These are phyloP conservation scores for Termitomyces sp. DNA, from an alignment of 768 basidiomycete genomes.

Conservation along the genomic window DNA sequence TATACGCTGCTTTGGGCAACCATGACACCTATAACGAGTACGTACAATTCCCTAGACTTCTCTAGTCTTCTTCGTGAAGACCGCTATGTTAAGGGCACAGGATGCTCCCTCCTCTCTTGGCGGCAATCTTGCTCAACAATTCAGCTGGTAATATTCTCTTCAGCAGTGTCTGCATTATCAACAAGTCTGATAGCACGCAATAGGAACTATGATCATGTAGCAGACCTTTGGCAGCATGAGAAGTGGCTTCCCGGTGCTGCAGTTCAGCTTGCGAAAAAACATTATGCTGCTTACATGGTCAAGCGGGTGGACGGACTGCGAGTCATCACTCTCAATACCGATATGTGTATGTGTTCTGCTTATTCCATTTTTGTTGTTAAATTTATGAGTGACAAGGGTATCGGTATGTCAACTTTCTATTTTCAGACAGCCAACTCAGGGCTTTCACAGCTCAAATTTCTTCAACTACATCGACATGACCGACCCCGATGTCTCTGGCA, in stretches of 20 bases:
- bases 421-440: not conserved
- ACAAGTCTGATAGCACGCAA: not conserved
- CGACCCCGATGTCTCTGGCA: slow-evolving; percentile 66
- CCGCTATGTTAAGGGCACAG: slow-evolving; percentile 40
- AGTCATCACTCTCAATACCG: slow-evolving; percentile 76
- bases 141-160: slow-evolving; percentile 52
- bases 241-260: slow-evolving; percentile 63
- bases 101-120: slow-evolving; percentile 62
- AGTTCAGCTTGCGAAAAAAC: slow-evolving; percentile 55
- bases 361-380: not conserved
- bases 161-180: too few relatives aligned
- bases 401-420: slow-evolving; percentile 22
- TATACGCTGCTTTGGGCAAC: slow-evolving; percentile 75
- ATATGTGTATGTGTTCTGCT: slow-evolving; percentile 54
- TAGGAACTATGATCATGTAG: slow-evolving; percentile 79
- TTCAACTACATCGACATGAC: slow-evolving; percentile 80
- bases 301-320: slow-evolving; percentile 63
- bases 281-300: slow-evolving; percentile 76
- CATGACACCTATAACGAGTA: slow-evolving; percentile 74
- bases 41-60: slow-evolving; percentile 14
- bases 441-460: slow-evolving; percentile 52
- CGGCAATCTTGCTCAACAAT: slow-evolving; percentile 54
- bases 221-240: slow-evolving; percentile 68
- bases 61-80: not conserved
- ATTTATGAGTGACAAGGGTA: slow-evolving; percentile 28